A percentile compares a stretch with the other conserved stretches of the same genome.
These are phyloP conservation scores for Rubia yunnanensis DNA, from an alignment of 257 asterid genomes.

Conservation along the genomic window DNA sequence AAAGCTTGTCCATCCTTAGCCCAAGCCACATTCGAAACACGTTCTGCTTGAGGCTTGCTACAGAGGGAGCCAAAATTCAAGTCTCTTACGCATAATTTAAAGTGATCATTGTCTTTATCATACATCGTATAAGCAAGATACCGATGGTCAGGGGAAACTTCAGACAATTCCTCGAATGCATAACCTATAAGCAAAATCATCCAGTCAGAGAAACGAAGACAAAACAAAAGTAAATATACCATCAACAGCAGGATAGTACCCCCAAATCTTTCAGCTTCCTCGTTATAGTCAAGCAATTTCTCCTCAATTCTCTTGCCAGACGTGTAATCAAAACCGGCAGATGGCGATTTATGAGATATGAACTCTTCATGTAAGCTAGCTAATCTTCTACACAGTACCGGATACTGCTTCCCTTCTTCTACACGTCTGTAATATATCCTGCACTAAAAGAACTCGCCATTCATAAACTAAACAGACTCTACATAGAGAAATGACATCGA, in stretches of 20 bases:
- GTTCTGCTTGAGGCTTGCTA: conserved; percentile 65
- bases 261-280: conserved; percentile 91
- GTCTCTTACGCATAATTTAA: conserved; percentile 67
- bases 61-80: conserved; percentile 75
- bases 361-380: conserved; percentile 76
- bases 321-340: conserved; percentile 89
- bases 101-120: conserved; percentile 76
- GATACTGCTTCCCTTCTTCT: conserved; percentile 92
- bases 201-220: background rate
- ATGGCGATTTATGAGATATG: conserved; percentile 70
- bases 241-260: conserved; percentile 26
- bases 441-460: conserved; percentile 21
- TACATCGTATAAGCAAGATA: conserved; percentile 94
- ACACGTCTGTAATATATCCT: conserved; percentile 88
- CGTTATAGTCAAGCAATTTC: conserved; percentile 80
- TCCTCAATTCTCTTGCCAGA: conserved; percentile 90
- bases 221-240: background rate
- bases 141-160: conserved; percentile 89
- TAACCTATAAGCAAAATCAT: conserved; percentile 42
- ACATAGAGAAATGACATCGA: conserved; percentile 7
- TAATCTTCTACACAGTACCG: conserved; percentile 79
- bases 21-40: conserved; percentile 90
- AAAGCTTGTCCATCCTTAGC: conserved; percentile 77
- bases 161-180: conserved; percentile 86
- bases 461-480: conserved; percentile 15